Percentiles rank a stretch among this genome's conserved stretches.
These are phyloP conservation scores for Rehmannia glutinosa DNA, from an alignment of 257 asterid genomes.

Conservation along the genomic window DNA sequence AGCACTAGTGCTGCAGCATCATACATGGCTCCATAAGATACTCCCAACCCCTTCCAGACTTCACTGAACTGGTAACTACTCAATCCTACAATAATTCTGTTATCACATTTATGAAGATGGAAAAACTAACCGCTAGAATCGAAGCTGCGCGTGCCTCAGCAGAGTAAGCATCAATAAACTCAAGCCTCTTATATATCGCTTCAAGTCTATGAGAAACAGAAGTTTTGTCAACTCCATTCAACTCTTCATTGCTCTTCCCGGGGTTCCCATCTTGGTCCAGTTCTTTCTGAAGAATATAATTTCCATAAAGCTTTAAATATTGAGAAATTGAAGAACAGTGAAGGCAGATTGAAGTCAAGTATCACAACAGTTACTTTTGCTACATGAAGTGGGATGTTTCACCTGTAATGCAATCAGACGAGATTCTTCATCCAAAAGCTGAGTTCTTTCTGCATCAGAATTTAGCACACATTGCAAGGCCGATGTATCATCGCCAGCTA, in stretches of 20 bases:
- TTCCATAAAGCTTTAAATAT: not conserved
- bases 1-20: slow-evolving; percentile 11
- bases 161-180: slow-evolving; percentile 82
- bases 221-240: slow-evolving; percentile 48
- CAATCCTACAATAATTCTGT: not conserved
- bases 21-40: slow-evolving; percentile 3
- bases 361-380: slow-evolving; percentile 5
- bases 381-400: slow-evolving; percentile 21
- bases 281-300: slow-evolving; percentile 41
- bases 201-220: slow-evolving; percentile 59
- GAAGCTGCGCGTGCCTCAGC: slow-evolving; percentile 95
- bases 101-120: not conserved
- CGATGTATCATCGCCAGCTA: slow-evolving; percentile 71
- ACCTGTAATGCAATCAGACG: slow-evolving; percentile 76
- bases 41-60: not conserved
- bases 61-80: too few relatives aligned
- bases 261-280: slow-evolving; percentile 46
- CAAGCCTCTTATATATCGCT: slow-evolving; percentile 85
- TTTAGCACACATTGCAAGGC: slow-evolving; percentile 89
- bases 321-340: slow-evolving; percentile 5
- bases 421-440: slow-evolving; percentile 79
- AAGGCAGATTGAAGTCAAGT: slow-evolving; percentile 17
- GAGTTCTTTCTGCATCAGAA: slow-evolving; percentile 75
- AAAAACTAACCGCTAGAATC: slow-evolving; percentile 84
- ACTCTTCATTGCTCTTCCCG: slow-evolving; percentile 41